Conservation (phyloP, 768 basidiomycete genomes). For the Tubosaeta brunneosetosa region DNA sequence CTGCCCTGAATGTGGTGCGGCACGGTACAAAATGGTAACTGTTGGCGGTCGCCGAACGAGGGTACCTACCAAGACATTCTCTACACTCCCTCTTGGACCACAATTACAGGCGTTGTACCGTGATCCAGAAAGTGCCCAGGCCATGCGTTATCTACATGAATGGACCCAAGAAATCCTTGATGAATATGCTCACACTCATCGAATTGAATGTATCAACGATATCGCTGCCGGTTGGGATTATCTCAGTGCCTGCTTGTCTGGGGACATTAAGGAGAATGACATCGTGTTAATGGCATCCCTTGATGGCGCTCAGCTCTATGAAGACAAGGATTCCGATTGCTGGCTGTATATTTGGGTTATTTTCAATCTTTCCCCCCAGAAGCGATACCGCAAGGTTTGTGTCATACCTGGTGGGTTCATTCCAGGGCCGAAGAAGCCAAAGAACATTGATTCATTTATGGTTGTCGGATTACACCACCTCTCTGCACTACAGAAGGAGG, state of each 20-base stretch:
- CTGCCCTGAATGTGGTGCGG: too few relatives aligned
- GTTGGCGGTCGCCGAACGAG: too few relatives aligned
- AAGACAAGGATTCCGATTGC: background rate
- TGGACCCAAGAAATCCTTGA: background rate
- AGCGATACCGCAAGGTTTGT: background rate
- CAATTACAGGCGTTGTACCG: background rate
- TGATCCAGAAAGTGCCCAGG: background rate
- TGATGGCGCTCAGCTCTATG: background rate
- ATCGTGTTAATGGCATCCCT: background rate
- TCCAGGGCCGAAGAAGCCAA: background rate
- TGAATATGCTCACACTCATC: background rate
- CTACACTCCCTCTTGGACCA: background rate
- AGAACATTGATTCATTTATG: background rate
- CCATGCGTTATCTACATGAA: background rate
- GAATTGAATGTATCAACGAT: background rate
- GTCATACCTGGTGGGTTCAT: background rate
- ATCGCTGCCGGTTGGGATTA: background rate
- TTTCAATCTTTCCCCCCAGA: background rate
- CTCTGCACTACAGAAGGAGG: background rate
- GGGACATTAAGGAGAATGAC: background rate
- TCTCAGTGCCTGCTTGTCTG: background rate
- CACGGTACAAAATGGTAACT: too few relatives aligned
- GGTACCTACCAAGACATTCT: background rate
- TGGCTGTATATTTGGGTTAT: constrained; percentile 3
- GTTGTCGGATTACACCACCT: background rate